A percentile compares a stretch with the other conserved stretches of the same genome.
Conservation (phyloP, 1,139 yeast genomes). For the Geotrichum reessii region DNA sequence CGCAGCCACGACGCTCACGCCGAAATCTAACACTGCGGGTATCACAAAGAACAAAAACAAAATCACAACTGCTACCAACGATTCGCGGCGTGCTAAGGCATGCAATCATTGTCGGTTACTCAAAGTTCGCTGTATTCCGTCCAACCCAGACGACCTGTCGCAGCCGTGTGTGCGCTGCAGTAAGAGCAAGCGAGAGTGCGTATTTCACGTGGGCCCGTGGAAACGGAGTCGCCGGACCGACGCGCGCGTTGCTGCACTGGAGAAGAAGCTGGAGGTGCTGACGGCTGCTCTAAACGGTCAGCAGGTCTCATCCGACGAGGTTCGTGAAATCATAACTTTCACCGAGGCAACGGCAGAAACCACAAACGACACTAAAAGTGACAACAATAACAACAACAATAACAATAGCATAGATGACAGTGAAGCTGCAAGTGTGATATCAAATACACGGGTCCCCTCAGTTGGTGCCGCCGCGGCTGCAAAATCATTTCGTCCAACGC, state of each 20-base stretch:
- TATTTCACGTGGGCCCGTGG: slow-evolving; percentile 58
- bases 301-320: not conserved
- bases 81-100: slow-evolving; percentile 48
- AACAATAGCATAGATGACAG: not conserved
- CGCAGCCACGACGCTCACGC: not conserved
- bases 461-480: not conserved
- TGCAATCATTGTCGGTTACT: slow-evolving; percentile 76
- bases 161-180: slow-evolving; percentile 73
- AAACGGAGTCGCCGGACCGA: slow-evolving; percentile 44
- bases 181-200: slow-evolving; percentile 59
- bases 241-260: slow-evolving; percentile 36
- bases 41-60: not conserved
- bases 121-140: slow-evolving; percentile 77
- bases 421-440: not conserved
- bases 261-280: slow-evolving; percentile 34
- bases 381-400: not conserved
- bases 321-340: not conserved
- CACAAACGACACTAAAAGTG: not conserved
- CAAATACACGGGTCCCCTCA: not conserved
- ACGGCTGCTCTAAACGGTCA: slow-evolving; percentile 24
- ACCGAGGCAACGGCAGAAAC: not conserved
- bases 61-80: not conserved
- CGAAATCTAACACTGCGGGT: not conserved
- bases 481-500: not conserved
- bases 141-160: slow-evolving; percentile 51